Conservation (phyloP, 31 red algal genomes). For the Endocladia muricata region DNA sequence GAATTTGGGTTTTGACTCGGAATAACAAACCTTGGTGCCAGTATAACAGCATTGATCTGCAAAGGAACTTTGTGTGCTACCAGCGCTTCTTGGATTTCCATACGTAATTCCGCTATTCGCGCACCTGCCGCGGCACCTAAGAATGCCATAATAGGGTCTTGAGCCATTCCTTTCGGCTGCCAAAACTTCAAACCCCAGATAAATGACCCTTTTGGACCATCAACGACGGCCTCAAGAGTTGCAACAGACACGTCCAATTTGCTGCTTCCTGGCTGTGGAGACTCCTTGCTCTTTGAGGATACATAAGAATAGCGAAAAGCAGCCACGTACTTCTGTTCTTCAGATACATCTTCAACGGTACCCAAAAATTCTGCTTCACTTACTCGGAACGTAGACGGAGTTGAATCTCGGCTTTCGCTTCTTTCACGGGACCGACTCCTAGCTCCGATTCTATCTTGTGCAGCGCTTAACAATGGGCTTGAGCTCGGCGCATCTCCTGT, state of each 20-base stretch:
- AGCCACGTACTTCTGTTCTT: slow-evolving; percentile 31
- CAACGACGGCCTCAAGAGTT: slow-evolving; percentile 68
- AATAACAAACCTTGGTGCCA: slow-evolving; percentile 66
- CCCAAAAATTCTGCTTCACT: slow-evolving; percentile 57
- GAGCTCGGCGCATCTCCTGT: background rate
- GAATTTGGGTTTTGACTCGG: slow-evolving; percentile 16
- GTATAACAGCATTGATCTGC: slow-evolving; percentile 79
- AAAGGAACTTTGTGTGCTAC: slow-evolving; percentile 58
- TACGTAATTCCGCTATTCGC: slow-evolving; percentile 60
- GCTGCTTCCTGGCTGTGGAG: background rate
- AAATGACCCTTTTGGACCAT: slow-evolving; percentile 72
- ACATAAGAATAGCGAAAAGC: slow-evolving; percentile 46
- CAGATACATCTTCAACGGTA: background rate
- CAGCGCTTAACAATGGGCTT: too few relatives aligned
- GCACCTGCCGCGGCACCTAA: slow-evolving; percentile 73
- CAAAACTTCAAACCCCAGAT: slow-evolving; percentile 81
- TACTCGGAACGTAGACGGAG: slow-evolving; percentile 41
- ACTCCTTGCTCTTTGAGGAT: background rate
- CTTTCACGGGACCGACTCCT: background rate
- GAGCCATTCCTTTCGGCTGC: slow-evolving; percentile 66
- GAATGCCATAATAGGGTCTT: slow-evolving; percentile 85
- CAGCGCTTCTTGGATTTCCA: slow-evolving; percentile 66
- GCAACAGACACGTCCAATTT: slow-evolving; percentile 66
- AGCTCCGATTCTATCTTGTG: background rate
- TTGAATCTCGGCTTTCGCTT: slow-evolving; percentile 8